These are phyloP conservation scores for Saccharum hybrid DNA, from an alignment of 202 grass and related monocot species.

Conservation along the genomic window DNA sequence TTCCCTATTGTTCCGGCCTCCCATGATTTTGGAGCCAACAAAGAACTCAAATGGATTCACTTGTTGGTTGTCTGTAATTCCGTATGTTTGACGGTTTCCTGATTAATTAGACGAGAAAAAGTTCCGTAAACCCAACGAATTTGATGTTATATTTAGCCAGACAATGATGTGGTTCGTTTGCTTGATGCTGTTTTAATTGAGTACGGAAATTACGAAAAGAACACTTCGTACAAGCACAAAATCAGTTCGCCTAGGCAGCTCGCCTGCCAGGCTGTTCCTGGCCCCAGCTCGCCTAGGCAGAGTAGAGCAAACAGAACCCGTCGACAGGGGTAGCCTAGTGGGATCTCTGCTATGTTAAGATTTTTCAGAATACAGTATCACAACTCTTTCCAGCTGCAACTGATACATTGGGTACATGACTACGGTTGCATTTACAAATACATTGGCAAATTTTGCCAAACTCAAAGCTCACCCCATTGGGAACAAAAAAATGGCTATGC, in stretches of 20 bases:
- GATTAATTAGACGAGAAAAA: neutral
- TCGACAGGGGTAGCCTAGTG: too few species aligned
- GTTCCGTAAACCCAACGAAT: neutral
- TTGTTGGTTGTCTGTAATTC: neutral
- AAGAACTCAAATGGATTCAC: neutral
- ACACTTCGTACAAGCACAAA: neutral
- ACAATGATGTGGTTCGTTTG: neutral
- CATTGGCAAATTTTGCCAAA: neutral
- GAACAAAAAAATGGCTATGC: slow-evolving; percentile 18
- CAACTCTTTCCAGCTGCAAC: neutral
- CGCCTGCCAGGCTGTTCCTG: too few species aligned
- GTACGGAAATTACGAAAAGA: neutral
- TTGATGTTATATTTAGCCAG: neutral
- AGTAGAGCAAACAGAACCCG: neutral
- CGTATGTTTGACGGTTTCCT: neutral
- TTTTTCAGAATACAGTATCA: neutral
- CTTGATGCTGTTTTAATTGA: neutral
- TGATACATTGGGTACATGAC: neutral
- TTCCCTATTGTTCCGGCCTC: neutral
- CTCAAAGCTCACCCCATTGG: neutral
- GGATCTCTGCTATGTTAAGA: neutral
- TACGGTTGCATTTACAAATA: neutral
- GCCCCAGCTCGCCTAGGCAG: too few species aligned
- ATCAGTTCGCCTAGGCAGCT: neutral
- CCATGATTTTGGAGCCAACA: neutral